Conservation (phyloP, 352 stramenopile genomes). For the Phytopythium delawarense region DNA sequence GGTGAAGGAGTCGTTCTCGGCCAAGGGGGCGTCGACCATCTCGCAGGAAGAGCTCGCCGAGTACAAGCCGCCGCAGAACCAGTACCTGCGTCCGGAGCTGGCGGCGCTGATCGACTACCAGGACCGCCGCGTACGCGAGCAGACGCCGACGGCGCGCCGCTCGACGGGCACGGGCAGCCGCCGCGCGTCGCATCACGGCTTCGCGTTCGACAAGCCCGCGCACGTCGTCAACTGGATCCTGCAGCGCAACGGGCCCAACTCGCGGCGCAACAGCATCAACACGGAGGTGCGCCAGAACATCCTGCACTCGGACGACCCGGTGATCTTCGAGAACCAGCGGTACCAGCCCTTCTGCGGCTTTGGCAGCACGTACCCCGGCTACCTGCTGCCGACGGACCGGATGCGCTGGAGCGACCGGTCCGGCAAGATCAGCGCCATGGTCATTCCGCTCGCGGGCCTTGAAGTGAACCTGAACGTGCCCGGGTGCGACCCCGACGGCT, state of each 20-base stretch:
- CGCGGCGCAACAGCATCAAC: conserved; percentile 57
- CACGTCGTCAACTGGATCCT: conserved; percentile 79
- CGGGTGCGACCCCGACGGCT: conserved; percentile 72
- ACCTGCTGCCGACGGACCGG: conserved; percentile 75
- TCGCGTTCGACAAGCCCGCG: conserved; percentile 78
- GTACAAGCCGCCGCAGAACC: conserved; percentile 43
- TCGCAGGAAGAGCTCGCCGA: conserved; percentile 38
- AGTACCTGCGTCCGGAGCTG: conserved; percentile 62
- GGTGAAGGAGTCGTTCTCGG: conserved; percentile 45
- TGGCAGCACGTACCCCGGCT: conserved; percentile 76
- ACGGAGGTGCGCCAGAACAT: conserved; percentile 60
- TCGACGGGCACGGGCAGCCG: conserved; percentile 18
- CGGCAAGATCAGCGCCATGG: conserved; percentile 65
- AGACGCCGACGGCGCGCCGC: conserved; percentile 31
- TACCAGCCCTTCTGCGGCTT: conserved; percentile 85
- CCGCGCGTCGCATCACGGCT: conserved; percentile 55
- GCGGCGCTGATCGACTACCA: conserved; percentile 78
- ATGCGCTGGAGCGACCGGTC: conserved; percentile 83
- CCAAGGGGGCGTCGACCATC: conserved; percentile 19
- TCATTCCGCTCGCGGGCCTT: conserved; percentile 60
- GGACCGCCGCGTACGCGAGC: conserved; percentile 58
- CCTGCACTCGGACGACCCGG: conserved; percentile 62
- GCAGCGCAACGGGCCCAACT: conserved; percentile 15
- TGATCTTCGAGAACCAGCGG: conserved; percentile 85
- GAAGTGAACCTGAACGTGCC: conserved; percentile 58